phyloP scores from a whole-genome alignment of 257 asterid species.

The Craterostigma plantagineum region DNA sequence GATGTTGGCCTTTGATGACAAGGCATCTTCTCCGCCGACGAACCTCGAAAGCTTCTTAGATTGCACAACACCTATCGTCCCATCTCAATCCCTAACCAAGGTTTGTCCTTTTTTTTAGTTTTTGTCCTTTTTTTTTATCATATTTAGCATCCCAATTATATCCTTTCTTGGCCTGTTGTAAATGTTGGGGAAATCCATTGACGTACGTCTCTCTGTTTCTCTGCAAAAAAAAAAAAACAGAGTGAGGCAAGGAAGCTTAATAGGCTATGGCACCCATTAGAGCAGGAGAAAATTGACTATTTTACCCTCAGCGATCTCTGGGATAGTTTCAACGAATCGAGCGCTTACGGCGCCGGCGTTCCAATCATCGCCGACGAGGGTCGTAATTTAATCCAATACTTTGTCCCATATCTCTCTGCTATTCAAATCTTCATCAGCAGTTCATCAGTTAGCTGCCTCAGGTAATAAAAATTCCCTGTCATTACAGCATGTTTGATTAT shows the following conservation, averaged over 20 bases:
- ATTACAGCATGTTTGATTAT: too few relatives aligned
- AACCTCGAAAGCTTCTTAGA: conserved; percentile 43
- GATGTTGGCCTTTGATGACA: too few relatives aligned
- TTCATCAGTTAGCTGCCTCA: conserved; percentile 27
- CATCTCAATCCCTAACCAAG: conserved; percentile 34
- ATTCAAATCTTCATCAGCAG: conserved; percentile 73
- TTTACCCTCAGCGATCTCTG: conserved; percentile 76
- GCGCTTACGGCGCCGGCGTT: conserved; percentile 92
- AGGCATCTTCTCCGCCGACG: conserved; percentile 18
- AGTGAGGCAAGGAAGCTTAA: conserved; percentile 68
- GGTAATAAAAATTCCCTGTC: too few relatives aligned
- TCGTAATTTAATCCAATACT: conserved; percentile 57
- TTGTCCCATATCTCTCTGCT: conserved; percentile 92
- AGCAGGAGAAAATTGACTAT: conserved; percentile 66
- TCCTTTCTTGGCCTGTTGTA: not conserved
- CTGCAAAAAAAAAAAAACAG: conserved; percentile 15
- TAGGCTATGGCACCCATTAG: conserved; percentile 92
- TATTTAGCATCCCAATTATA: too few relatives aligned
- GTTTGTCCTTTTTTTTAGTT: conserved; percentile 9
- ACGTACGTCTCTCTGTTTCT: not conserved
- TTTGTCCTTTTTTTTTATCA: not conserved
- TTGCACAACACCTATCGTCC: conserved; percentile 36
- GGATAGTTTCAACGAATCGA: conserved; percentile 77
- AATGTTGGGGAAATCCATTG: not conserved
- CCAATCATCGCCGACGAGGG: conserved; percentile 53